Base-by-base conservation (phyloP, 2,329 filamentous ascomycete genomes). In the Alternaria brassicae region DNA sequence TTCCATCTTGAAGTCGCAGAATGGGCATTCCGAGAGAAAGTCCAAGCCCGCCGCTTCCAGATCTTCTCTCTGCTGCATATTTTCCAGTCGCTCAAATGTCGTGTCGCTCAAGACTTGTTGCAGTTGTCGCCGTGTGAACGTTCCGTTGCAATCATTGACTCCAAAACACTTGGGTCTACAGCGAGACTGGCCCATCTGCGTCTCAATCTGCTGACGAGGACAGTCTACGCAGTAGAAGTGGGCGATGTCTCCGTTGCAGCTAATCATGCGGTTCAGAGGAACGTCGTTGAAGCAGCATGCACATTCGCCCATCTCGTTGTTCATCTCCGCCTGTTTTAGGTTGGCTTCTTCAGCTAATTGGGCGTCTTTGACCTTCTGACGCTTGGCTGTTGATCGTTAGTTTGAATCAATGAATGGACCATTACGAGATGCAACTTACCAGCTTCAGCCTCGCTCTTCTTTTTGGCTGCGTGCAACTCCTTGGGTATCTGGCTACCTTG, bases 1-100 rank as follows among this genome's bases (percentile, higher is more conserved):
- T 59, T 92, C 89, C 32, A 88, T 90, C 40, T 91, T 91, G 79
- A 87, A 96, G 21, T 91, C 88, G 74, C 92, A 96, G 71, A 93
- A 95, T 0, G 92, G 91, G 66, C 92, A 96, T 30, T 85, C 87
- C 30, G 86, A 90, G 2, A 96, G 84, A 61, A 89, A 87, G 39
- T 92, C 87, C 34, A 96, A 84, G 0, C 84, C 86, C 1, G 91
- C 91, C 61, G 86, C 81, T n/a, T 86, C 85, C 37, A 96, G 81
- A 23, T 87, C 85, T 17, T 88, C 84, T 68, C 90, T 86, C 73
- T 91, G 88, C 72, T 93, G 89, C 51, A 93, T 84, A 21, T 86
- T 83, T 56, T 90, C 89, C 2, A 96, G 80, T 8, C 88, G 89
- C 3, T 83, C 79, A 28, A 85, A 80, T 0, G 88, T 80, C 44